Conservation (phyloP, 345 rosid species). For the Abelmoschus esculentus region DNA sequence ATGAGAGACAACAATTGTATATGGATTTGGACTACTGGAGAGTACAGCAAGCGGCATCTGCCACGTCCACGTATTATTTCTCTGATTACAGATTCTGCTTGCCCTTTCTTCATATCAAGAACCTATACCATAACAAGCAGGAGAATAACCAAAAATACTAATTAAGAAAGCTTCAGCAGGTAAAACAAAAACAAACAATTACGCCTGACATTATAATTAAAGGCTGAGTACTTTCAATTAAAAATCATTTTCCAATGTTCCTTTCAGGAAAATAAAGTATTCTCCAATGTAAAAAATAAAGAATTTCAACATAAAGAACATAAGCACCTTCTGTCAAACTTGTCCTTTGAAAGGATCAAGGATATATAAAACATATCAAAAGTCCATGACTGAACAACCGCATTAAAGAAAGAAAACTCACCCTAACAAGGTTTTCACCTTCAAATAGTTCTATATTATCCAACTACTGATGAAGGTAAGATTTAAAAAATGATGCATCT, state of each 20-base stretch:
- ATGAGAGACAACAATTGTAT: conserved; percentile 47
- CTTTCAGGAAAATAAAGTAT: not conserved
- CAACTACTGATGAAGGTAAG: not conserved
- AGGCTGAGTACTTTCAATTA: not conserved
- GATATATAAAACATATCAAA: not conserved
- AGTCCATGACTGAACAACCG: not conserved
- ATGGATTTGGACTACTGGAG: conserved; percentile 46
- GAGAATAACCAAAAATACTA: not conserved
- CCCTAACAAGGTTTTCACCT: not conserved
- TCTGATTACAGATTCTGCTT: conserved; percentile 54
- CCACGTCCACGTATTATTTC: conserved; percentile 49
- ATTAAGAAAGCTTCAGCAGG: not conserved
- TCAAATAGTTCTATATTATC: not conserved
- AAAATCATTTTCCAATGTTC: not conserved
- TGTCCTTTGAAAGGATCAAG: not conserved
- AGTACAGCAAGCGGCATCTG: conserved; percentile 42
- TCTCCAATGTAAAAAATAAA: not conserved
- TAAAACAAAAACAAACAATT: not conserved
- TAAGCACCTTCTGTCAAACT: not conserved
- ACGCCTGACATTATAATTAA: not conserved
- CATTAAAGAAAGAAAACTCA: not conserved
- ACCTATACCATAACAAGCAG: conserved; percentile 34
- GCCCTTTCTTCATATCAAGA: conserved; percentile 63
- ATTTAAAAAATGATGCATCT: not conserved
- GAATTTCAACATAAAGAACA: not conserved